These are phyloP conservation scores for Teunomyces stri DNA, from an alignment of 805 yeast species.

Conservation along the genomic window DNA sequence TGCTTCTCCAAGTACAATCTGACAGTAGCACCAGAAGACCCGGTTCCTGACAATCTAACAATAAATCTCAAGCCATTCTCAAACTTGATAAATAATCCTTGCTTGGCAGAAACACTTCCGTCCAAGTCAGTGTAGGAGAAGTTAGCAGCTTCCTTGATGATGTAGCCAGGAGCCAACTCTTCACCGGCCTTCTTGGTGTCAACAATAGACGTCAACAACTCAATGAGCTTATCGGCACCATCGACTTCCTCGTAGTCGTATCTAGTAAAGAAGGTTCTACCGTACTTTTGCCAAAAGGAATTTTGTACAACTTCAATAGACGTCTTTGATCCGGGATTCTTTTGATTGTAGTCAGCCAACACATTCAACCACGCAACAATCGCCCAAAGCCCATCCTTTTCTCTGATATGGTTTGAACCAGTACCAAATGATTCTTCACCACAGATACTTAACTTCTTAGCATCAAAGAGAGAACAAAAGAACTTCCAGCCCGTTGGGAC, in stretches of 20 bases:
- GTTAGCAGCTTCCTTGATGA: constrained; percentile 76
- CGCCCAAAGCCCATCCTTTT: constrained; percentile 98
- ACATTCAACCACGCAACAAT: constrained; percentile 96
- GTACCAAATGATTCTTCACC: constrained; percentile 99
- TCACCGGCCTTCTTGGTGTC: constrained; percentile 43
- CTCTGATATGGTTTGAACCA: constrained; percentile 95
- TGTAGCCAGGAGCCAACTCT: constrained; percentile 45
- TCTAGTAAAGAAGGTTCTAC: constrained; percentile 95
- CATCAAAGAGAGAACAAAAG: constrained; percentile 93
- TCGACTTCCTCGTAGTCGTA: constrained; percentile 90
- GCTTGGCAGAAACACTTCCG: constrained; percentile 83
- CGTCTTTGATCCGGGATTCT: constrained; percentile 55
- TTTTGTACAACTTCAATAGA: constrained; percentile 78
- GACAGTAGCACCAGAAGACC: constrained; percentile 96
- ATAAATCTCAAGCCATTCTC: constrained; percentile 81
- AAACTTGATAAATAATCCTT: constrained; percentile 84
- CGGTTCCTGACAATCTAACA: constrained; percentile 93
- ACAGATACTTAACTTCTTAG: constrained; percentile 89
- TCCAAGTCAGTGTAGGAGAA: constrained; percentile 92
- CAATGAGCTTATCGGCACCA: constrained; percentile 70
- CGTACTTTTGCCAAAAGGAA: constrained; percentile 87
- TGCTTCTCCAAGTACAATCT: constrained; percentile 88
- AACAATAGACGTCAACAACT: constrained; percentile 35
- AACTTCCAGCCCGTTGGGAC: constrained; percentile 99
- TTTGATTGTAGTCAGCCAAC: constrained; percentile 72